phyloP scores from a whole-genome alignment of 2,329 filamentous ascomycete genomes.

The Pseudogymnoascus sp. region DNA sequence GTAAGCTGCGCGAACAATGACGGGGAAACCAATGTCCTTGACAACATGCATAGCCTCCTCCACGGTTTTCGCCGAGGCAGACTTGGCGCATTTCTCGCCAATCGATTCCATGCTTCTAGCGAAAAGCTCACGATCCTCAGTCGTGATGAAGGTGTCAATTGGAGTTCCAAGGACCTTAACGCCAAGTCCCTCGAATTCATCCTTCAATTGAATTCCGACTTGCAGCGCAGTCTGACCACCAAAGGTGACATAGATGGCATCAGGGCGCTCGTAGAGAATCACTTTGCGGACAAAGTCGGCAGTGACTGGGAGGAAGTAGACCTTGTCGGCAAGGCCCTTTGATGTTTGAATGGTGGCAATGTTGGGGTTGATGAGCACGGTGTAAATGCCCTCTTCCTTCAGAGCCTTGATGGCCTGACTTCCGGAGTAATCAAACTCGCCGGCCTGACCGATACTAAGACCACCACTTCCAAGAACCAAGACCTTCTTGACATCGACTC shows the following conservation, averaged over 20 bases:
- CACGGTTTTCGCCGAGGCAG: conserved; percentile 79
- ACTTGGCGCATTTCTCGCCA: conserved; percentile 95
- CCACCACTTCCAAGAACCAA: conserved; percentile 90
- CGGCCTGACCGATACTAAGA: conserved; percentile 93
- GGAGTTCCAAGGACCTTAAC: conserved; percentile 93
- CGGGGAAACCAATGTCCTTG: conserved; percentile 86
- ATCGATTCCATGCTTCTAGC: conserved; percentile 98
- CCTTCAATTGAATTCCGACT: conserved; percentile 94
- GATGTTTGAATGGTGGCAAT: conserved; percentile 99
- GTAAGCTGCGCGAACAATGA: conserved; percentile 95
- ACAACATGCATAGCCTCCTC: conserved; percentile 83
- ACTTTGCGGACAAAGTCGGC: conserved; percentile 97
- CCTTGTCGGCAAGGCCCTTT: conserved; percentile 94
- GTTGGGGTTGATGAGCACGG: conserved; percentile 96
- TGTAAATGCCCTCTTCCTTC: conserved; percentile 97
- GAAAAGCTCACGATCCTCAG: conserved; percentile 94
- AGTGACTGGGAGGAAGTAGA: conserved; percentile 96
- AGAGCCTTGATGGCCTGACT: conserved; percentile 97
- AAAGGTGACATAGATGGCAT: conserved; percentile 96
- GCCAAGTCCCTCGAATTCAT: conserved; percentile 86
- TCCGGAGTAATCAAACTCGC: conserved; percentile 98
- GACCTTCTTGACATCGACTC: conserved; percentile 85
- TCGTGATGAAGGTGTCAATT: conserved; percentile 97
- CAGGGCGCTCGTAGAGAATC: conserved; percentile 86
- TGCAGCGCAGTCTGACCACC: conserved; percentile 93